Evolutionary conservation across 257 asterid genomes (phyloP).

Genomic region (Penstemon davidsonii): DNA sequence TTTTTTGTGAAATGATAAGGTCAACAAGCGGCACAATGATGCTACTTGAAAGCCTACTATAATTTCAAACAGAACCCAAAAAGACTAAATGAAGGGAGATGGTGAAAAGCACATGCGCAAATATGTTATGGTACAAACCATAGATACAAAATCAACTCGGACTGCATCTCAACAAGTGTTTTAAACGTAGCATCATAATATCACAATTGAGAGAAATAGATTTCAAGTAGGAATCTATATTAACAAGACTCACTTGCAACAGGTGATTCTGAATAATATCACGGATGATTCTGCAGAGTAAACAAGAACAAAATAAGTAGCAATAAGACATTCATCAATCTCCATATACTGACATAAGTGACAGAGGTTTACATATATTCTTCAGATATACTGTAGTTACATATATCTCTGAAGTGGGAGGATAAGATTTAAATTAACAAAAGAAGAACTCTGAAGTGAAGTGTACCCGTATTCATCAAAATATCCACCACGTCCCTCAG

Average conservation of each 20-base stretch:
- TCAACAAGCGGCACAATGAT: not conserved
- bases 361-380: conserved; percentile 7
- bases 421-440: conserved; percentile 18
- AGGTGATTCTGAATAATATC: conserved; percentile 94
- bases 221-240: conserved; percentile 10
- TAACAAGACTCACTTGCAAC: conserved; percentile 62
- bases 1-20: conserved; percentile 5
- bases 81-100: not conserved
- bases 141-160: conserved; percentile 14
- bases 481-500: conserved; percentile 99
- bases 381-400: not conserved
- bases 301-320: conserved; percentile 20
- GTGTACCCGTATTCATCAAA: conserved; percentile 93
- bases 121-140: not conserved
- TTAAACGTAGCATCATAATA: conserved; percentile 8
- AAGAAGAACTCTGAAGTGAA: conserved; percentile 23
- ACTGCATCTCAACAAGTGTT: conserved; percentile 1
- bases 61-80: not conserved
- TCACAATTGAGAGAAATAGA: not conserved
- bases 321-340: conserved; percentile 1
- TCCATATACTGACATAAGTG: conserved; percentile 14
- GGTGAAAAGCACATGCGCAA: not conserved
- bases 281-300: conserved; percentile 76
- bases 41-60: conserved; percentile 2
- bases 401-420: conserved; percentile 11